Base-by-base conservation (phyloP, 257 asterid genomes). In the Verbena officinalis region DNA sequence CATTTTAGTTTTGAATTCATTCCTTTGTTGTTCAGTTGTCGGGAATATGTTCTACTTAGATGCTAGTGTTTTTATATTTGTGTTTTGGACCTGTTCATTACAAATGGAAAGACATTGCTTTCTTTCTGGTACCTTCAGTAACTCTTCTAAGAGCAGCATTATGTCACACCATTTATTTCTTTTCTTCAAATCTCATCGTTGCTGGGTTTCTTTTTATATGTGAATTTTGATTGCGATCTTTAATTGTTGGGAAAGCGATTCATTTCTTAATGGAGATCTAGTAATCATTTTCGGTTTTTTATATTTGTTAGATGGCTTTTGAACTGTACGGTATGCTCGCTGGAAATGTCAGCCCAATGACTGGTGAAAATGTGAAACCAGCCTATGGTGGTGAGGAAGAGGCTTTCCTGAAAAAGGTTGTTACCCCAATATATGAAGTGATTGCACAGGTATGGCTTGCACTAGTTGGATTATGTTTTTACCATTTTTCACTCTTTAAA, bases 311-410 rank as follows among this genome's bases (percentile, higher is more conserved):
- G 97, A 90, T 90, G 96, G 99, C 99, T 36, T 93, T 93, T 79
- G 97, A 93, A 72, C 95, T 90, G 55, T 94, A 90, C 76, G 97
- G 99, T 33, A 84, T 94, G 97, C 97, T 94, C 49, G 96, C 97
- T 65, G 97, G 97, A 73, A 94, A 90, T 83, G 99, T 94, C 54
- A 94, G 99, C 73, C 92, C 96, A 43, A 88, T 78, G 92, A 94
- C 97, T 5, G 99, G 99, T 9, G 99, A 94, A 80, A 86, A 94
- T 80, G 95, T 94, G 72, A 94, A 94, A 83, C 99, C 97, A 52
- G 97, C 99, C 48, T 94, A 94, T 76, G 99, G 99, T 69, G 99
- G 97, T 67, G 97, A 90, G 71, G 97, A 94, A 75, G 99, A 94
- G 82, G 96, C 96, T 72, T 94, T 90, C 72, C 77, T 94, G 59